phyloP scores from a whole-genome alignment of 345 rosid genomes.

The Eucalyptus curtisii region DNA sequence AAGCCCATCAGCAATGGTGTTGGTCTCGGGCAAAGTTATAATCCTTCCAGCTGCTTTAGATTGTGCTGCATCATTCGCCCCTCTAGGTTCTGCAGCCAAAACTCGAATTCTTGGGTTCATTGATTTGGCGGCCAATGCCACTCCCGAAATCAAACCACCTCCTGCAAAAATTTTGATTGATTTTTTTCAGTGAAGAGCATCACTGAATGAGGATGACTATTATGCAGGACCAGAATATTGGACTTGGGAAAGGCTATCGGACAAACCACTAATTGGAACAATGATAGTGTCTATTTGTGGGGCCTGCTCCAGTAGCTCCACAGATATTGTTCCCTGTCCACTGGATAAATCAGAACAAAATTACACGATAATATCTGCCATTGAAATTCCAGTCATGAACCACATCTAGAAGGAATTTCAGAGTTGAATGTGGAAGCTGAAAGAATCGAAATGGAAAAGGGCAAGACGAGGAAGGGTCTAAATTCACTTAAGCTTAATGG shows the following conservation, averaged over 20 bases:
- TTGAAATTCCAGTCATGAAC: neutral
- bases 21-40: slow-evolving; percentile 50
- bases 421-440: neutral
- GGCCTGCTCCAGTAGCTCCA: slow-evolving; percentile 78
- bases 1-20: slow-evolving; percentile 83
- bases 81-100: slow-evolving; percentile 85
- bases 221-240: neutral
- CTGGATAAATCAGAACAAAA: slow-evolving; percentile 19
- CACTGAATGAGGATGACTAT: neutral
- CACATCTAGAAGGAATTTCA: neutral
- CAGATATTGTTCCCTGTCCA: slow-evolving; percentile 79
- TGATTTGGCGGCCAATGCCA: slow-evolving; percentile 88
- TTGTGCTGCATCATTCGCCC: slow-evolving; percentile 86
- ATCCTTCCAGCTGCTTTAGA: slow-evolving; percentile 75
- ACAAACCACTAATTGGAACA: slow-evolving; percentile 80
- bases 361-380: neutral
- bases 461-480: neutral
- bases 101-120: slow-evolving; percentile 65
- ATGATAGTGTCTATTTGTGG: slow-evolving; percentile 59
- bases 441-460: neutral
- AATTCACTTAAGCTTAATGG: neutral
- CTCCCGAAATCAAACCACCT: slow-evolving; percentile 83
- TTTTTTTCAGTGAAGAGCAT: neutral
- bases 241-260: neutral
- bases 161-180: slow-evolving; percentile 19